Evolutionary conservation across 2,329 filamentous ascomycete genomes (phyloP).

Genomic region (Aureobasidium leucospermi): DNA sequence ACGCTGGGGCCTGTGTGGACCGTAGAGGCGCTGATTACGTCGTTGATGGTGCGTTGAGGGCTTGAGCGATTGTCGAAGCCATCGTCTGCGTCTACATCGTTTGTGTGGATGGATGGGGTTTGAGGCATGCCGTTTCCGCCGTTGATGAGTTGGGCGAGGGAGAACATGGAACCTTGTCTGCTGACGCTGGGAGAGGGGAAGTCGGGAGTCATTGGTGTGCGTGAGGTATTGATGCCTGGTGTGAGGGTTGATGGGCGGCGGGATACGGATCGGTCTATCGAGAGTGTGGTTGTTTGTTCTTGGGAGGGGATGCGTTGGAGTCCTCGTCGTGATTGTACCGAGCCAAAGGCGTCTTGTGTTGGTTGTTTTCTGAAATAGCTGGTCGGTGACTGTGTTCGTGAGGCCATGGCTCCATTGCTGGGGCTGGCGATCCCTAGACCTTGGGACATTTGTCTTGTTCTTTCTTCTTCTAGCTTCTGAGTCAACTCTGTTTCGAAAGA

Average conservation of each 20-base stretch:
- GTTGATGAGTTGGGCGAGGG: constrained; percentile 28
- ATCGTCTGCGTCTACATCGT: constrained; percentile 48
- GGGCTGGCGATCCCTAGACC: constrained; percentile 19
- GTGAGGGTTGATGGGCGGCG: constrained; percentile 25
- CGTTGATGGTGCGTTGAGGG: constrained; percentile 61
- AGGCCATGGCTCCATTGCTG: constrained; percentile 18
- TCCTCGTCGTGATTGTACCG: constrained; percentile 20
- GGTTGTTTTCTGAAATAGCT: constrained; percentile 35
- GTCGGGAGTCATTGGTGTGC: constrained; percentile 8
- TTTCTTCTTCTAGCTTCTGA: constrained; percentile 59
- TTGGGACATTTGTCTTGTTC: constrained; percentile 30
- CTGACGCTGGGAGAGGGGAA: constrained; percentile 24
- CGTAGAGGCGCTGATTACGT: constrained; percentile 52
- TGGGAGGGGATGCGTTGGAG: constrained; percentile 8
- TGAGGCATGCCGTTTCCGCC: constrained; percentile 27
- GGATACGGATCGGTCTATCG: constrained; percentile 28
- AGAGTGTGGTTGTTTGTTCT: constrained; percentile 11
- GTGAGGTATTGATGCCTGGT: constrained; percentile 15
- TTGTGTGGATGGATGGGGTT: constrained; percentile 42
- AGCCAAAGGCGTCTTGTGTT: constrained; percentile 28
- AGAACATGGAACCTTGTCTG: constrained; percentile 41
- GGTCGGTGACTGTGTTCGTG: constrained; percentile 30
- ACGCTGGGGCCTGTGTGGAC: constrained; percentile 86
- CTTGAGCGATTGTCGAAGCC: constrained; percentile 51
- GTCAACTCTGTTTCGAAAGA: constrained; percentile 49